Conservation (phyloP, 2,329 filamentous ascomycete genomes). For the Neodidymelliopsis sp. region DNA sequence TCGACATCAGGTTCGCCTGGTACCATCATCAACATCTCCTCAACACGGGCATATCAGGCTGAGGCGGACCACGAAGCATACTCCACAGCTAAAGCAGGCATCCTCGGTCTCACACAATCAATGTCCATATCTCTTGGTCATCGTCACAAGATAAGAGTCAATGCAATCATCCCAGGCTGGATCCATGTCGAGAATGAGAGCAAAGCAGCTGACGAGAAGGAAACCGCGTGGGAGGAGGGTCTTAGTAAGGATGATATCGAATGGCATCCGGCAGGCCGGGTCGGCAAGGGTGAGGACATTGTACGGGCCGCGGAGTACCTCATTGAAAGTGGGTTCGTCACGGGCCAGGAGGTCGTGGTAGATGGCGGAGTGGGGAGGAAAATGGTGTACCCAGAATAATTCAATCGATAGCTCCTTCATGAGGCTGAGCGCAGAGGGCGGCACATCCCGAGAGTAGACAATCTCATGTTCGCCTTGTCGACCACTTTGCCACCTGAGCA, state of each 20-base stretch:
- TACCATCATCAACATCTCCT: conserved; percentile 57
- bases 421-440: conserved; percentile 9
- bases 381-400: conserved; percentile 52
- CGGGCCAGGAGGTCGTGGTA: conserved; percentile 56
- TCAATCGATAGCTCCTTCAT: conserved; percentile 5
- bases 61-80: conserved; percentile 61
- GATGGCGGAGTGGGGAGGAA: conserved; percentile 57
- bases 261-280: conserved; percentile 60
- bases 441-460: conserved; percentile 9
- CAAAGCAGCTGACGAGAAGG: conserved; percentile 51
- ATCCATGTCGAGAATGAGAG: conserved; percentile 58
- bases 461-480: conserved; percentile 11
- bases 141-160: conserved; percentile 55
- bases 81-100: conserved; percentile 59
- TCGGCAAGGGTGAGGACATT: conserved; percentile 60
- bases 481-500: background rate
- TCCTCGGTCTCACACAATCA: conserved; percentile 59
- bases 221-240: conserved; percentile 55
- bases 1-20: conserved; percentile 34
- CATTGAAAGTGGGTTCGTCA: conserved; percentile 51
- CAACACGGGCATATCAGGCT: conserved; percentile 58
- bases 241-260: conserved; percentile 54
- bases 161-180: conserved; percentile 61
- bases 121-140: conserved; percentile 57
- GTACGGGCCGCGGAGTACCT: conserved; percentile 52